phyloP scores from a whole-genome alignment of 352 stramenopile species.

The Globisporangium lucens region DNA sequence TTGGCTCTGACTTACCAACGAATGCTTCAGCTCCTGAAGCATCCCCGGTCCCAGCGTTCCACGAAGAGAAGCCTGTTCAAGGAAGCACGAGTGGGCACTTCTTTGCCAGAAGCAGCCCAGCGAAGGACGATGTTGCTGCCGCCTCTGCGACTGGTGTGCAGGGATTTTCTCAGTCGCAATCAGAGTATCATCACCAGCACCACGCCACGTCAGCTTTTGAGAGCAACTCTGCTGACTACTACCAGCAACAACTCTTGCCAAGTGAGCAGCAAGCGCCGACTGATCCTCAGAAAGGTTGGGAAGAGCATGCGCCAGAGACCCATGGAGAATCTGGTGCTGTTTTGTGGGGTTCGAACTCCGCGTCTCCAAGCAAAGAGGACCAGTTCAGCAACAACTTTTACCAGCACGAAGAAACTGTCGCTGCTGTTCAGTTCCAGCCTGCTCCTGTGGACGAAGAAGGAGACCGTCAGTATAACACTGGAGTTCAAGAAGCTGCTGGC shows the following conservation, averaged over 20 bases:
- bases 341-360: background rate
- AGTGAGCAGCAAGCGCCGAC: background rate
- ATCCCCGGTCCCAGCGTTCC: background rate
- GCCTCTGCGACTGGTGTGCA: background rate
- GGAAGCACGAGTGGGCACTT: background rate
- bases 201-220: background rate
- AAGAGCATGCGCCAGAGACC: constrained; percentile 3
- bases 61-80: background rate
- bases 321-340: background rate
- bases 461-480: background rate
- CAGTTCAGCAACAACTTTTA: constrained; percentile 7
- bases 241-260: background rate
- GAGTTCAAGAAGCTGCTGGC: background rate
- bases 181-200: background rate
- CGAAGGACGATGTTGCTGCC: background rate
- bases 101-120: constrained; percentile 11
- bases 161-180: constrained; percentile 2
- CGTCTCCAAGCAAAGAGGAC: constrained; percentile 8
- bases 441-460: background rate
- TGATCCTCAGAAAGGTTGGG: constrained; percentile 9
- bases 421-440: constrained; percentile 10
- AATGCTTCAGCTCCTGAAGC: background rate
- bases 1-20: background rate
- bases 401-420: constrained; percentile 6
- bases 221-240: constrained; percentile 3